phyloP scores from a whole-genome alignment of 176 grass and related monocot genomes.

The Microstegium vimineum region DNA sequence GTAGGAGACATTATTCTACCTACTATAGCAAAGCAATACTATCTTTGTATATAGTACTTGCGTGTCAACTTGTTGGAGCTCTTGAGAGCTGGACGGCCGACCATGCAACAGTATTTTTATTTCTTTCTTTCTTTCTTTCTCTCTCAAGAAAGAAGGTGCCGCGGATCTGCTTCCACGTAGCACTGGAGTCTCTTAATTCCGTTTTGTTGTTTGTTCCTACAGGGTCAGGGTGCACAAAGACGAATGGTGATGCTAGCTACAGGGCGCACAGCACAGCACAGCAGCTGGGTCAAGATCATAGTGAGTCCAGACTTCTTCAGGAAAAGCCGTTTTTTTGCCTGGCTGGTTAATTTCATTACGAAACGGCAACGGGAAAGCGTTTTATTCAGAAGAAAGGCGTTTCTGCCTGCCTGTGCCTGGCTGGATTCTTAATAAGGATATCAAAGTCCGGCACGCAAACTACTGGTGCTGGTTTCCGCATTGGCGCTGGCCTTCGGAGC shows the following conservation, averaged over 20 bases:
- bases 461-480: too few relatives aligned
- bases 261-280: too few relatives aligned
- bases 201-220: background rate
- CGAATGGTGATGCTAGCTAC: background rate
- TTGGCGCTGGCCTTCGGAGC: conserved; percentile 16
- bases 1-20: too few relatives aligned
- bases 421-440: too few relatives aligned
- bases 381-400: too few relatives aligned
- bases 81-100: background rate
- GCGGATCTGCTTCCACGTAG: conserved; percentile 21
- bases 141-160: background rate
- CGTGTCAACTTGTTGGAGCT: background rate
- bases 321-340: background rate
- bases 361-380: background rate
- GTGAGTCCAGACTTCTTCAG: background rate
- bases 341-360: background rate
- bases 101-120: background rate
- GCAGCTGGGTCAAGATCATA: background rate
- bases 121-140: too few relatives aligned
- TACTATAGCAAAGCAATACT: too few relatives aligned
- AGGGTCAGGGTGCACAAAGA: too few relatives aligned
- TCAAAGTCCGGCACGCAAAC: too few relatives aligned
- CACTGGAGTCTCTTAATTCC: background rate
- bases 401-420: too few relatives aligned
- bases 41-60: background rate